Evolutionary conservation across 2,329 filamentous ascomycete genomes (phyloP), one percentile per base, ranked within the genome.

Genomic region (Chrysoporthe deuterocubensis): DNA sequence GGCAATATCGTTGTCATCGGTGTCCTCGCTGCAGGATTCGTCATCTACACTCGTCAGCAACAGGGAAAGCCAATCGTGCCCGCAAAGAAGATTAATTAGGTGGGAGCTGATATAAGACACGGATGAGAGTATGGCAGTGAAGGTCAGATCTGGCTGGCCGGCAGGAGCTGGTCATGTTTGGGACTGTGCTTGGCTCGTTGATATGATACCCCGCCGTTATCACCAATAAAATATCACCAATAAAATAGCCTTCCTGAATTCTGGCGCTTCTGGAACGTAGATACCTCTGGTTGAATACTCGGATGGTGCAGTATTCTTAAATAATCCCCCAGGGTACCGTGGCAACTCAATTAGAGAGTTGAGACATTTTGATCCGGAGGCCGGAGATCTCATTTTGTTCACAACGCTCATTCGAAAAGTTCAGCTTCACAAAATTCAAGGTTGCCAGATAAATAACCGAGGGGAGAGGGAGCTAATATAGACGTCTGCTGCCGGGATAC

Each of bases 1-100:
- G 79, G 79, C 59, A 81, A 81, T 62, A 72, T 78, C 50, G 75
- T 78, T 16, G 71, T 80, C 42, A 70, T 81, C 50, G 78, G 76
- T 3, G 74, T 76, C 0, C 26, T 79, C 11, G 77, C 72, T 3
- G 77, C 74, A 5, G 73, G 67, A 18, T 70, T 66, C n/a, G 75
- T 79, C 57, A 74, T 74, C 3, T 81, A 77, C 58, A 71, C 78
- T 14, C 76, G 75, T 9, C 76, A 77, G 64, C 66, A 70, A 52
- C 68, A 69, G 46, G 70, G 70, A 1, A 70, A 66, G 59, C 71
- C 71, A 2, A 54, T 71, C 26, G 65, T 71, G 2, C 69, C 68
- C 40, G 65, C 65, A 1, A 72, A 72, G 52, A 72, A 72, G 69
- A 67, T 66, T 37, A 71, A 67, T 43, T 71, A 61, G n/a, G 18